phyloP scores from a whole-genome alignment of 2,329 filamentous ascomycete species.

The Pseudogymnoascus sp. region DNA sequence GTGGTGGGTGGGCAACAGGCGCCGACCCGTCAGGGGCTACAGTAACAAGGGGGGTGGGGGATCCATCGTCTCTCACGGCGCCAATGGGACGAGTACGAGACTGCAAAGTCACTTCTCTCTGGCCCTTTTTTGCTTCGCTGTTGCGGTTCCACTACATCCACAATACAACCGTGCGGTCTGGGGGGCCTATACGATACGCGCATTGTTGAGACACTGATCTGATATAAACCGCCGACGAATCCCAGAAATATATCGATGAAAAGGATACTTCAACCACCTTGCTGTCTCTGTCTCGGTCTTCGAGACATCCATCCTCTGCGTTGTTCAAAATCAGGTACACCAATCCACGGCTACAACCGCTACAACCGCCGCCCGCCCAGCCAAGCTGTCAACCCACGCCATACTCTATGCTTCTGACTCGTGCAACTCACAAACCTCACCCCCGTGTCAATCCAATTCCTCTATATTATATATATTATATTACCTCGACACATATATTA shows the following conservation, averaged over 20 bases:
- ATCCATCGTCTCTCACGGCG: background rate
- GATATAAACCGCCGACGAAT: background rate
- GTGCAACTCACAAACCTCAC: background rate
- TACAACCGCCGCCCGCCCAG: background rate
- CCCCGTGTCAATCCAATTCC: background rate
- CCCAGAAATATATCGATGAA: background rate
- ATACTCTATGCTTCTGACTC: background rate
- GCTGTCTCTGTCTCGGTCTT: background rate
- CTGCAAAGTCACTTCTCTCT: background rate
- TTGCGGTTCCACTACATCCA: constrained; percentile 1
- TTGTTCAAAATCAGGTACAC: background rate
- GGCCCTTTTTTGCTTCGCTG: background rate
- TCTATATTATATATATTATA: background rate
- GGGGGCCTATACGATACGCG: too few species aligned
- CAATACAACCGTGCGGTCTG: background rate
- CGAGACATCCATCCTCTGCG: background rate
- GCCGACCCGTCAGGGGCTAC: constrained; percentile 5
- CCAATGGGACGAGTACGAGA: background rate
- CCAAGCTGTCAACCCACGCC: background rate
- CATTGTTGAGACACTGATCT: too few species aligned
- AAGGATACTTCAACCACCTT: background rate
- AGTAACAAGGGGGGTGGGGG: background rate
- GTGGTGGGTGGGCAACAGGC: constrained; percentile 6
- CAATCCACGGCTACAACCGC: background rate
- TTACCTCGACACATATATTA: constrained; percentile 5